These are phyloP conservation scores for Parasarocladium wereldwijsianum DNA, from an alignment of 2,329 filamentous ascomycete genomes.

Conservation along the genomic window DNA sequence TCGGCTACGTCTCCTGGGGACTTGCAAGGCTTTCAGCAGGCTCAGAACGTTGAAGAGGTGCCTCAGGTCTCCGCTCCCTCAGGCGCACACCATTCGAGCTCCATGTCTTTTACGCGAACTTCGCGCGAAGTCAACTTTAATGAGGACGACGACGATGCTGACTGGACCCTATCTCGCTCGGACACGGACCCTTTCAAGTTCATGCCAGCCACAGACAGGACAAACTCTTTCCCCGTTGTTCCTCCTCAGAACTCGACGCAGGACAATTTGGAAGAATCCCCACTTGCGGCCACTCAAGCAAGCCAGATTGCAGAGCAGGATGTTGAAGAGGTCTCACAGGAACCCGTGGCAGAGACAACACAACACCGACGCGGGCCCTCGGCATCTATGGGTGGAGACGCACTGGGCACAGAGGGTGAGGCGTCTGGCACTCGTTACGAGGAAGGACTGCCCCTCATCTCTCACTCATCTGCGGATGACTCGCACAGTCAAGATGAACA, in stretches of 20 bases:
- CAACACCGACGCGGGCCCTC: constrained; percentile 12
- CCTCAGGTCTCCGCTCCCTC: no score
- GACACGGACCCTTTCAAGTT: constrained; percentile 45
- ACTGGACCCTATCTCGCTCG: constrained; percentile 37
- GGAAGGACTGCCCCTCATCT: constrained; percentile 53
- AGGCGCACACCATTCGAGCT: constrained; percentile 39
- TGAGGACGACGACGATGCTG: constrained; percentile 43
- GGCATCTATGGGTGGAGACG: constrained; percentile 27
- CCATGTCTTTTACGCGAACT: constrained; percentile 48
- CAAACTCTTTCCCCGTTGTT: constrained; percentile 49
- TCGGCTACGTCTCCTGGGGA: no score
- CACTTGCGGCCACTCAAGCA: constrained; percentile 33
- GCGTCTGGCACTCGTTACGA: constrained; percentile 47
- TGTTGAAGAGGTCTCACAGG: constrained; percentile 24
- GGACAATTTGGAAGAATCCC: constrained; percentile 17
- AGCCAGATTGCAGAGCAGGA: constrained; percentile 37
- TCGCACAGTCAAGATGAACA: constrained; percentile 7
- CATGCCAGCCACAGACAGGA: constrained; percentile 40
- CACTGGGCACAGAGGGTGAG: constrained; percentile 24
- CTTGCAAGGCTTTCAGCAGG: no score
- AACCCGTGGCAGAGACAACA: constrained; percentile 5
- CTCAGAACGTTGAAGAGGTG: no score
- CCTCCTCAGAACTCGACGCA: constrained; percentile 22
- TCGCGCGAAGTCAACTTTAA: constrained; percentile 46
- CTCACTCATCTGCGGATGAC: constrained; percentile 12